A percentile compares a stretch with the other conserved stretches of the same genome.
These are phyloP conservation scores for Dipteronia dyeriana DNA, from an alignment of 345 rosid species.

Conservation along the genomic window DNA sequence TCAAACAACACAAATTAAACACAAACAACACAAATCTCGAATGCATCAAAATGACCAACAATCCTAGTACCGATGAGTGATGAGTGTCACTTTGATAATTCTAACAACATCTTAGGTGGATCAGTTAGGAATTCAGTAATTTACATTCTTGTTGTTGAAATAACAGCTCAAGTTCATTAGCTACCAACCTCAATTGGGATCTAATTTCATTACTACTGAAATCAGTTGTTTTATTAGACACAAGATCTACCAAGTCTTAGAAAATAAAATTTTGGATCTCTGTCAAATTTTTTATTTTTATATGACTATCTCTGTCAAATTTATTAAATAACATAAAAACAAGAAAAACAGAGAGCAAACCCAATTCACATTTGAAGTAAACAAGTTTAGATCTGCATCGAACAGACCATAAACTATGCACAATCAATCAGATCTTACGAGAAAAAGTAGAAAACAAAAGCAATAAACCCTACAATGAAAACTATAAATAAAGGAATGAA, in stretches of 20 bases:
- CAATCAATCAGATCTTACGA: background rate
- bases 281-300: background rate
- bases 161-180: background rate
- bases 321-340: background rate
- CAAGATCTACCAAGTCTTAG: conserved; percentile 8
- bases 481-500: background rate
- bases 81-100: background rate
- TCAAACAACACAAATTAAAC: background rate
- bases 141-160: background rate
- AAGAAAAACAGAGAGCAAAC: background rate
- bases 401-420: background rate
- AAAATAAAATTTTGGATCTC: background rate
- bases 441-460: background rate
- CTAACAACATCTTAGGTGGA: background rate
- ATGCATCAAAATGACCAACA: background rate
- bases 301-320: background rate
- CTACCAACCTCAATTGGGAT: background rate
- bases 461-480: background rate
- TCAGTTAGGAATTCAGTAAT: background rate
- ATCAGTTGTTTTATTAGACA: background rate
- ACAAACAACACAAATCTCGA: conserved; percentile 1
- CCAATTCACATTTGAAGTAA: conserved; percentile 1
- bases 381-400: conserved; percentile 16
- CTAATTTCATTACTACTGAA: background rate
- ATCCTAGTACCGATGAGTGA: background rate